Conservation (phyloP, 2,329 filamentous ascomycete genomes). For the Cytospora mali region DNA sequence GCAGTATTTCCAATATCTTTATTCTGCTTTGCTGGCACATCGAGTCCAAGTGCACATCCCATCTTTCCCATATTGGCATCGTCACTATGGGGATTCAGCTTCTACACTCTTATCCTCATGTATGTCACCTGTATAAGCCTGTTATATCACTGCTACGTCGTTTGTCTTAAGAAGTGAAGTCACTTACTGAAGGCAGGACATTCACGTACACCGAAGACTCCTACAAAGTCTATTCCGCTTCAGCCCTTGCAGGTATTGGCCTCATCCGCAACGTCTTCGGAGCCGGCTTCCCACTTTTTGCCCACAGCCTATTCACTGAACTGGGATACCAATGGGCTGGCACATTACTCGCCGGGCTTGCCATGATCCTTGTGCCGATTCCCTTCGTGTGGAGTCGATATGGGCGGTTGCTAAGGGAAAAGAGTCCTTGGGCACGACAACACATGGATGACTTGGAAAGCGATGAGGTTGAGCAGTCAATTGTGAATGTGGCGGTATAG, state of each 20-base stretch:
- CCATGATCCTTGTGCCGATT: conserved; percentile 39
- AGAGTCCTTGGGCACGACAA: conserved; percentile 35
- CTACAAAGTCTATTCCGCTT: conserved; percentile 47
- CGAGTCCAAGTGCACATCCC: conserved; percentile 38
- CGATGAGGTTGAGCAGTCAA: conserved; percentile 14
- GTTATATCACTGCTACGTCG: neutral
- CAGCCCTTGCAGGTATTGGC: conserved; percentile 44
- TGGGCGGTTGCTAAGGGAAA: conserved; percentile 33
- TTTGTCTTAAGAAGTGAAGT: neutral
- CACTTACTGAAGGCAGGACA: conserved; percentile 32
- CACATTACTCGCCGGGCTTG: conserved; percentile 40
- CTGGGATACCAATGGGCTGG: conserved; percentile 42
- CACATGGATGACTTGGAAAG: conserved; percentile 31
- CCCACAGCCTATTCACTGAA: conserved; percentile 38
- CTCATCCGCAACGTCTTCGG: conserved; percentile 44
- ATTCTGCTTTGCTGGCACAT: conserved; percentile 43
- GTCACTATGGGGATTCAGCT: conserved; percentile 52
- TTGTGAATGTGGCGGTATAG: neutral
- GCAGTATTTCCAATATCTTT: conserved; percentile 37
- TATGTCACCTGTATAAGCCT: neutral
- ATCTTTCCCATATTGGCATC: conserved; percentile 53
- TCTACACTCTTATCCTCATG: conserved; percentile 54
- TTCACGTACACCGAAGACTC: conserved; percentile 52
- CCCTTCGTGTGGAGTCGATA: conserved; percentile 36
- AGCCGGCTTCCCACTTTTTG: conserved; percentile 44